Evolutionary conservation across 768 basidiomycete species (phyloP).

Genomic region (Trametes punicea): DNA sequence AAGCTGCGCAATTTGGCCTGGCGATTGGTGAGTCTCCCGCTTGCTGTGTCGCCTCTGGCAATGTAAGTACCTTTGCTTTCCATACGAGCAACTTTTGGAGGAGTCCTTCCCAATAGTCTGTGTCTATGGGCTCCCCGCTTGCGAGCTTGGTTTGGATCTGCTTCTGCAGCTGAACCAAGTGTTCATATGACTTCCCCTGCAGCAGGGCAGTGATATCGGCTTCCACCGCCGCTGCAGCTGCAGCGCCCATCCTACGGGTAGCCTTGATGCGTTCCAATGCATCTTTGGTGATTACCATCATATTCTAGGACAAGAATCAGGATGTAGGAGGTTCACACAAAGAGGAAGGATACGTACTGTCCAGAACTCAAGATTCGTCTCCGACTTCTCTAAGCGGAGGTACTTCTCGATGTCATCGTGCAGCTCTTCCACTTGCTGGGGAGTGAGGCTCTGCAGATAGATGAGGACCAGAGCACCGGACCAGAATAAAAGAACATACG

Average conservation of each 20-base stretch:
- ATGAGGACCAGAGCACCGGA: not conserved
- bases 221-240: constrained; percentile 78
- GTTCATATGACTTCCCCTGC: constrained; percentile 81
- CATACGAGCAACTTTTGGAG: constrained; percentile 91
- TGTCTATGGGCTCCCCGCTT: constrained; percentile 93
- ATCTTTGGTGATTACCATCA: constrained; percentile 96
- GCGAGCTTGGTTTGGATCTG: constrained; percentile 85
- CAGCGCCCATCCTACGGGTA: constrained; percentile 59
- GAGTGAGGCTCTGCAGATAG: constrained; percentile 65
- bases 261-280: constrained; percentile 73
- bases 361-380: constrained; percentile 95
- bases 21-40: not conserved
- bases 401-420: constrained; percentile 95
- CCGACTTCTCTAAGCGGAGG: constrained; percentile 77
- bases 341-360: constrained; percentile 52
- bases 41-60: not conserved
- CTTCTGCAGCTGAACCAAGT: constrained; percentile 77
- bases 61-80: constrained; percentile 79
- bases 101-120: constrained; percentile 95
- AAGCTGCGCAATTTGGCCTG: constrained; percentile 89
- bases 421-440: constrained; percentile 87
- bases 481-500: constrained; percentile 44
- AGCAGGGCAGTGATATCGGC: constrained; percentile 78
- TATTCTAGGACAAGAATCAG: constrained; percentile 56
- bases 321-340: not conserved